These are phyloP conservation scores for Hericium alpestre DNA, from an alignment of 768 basidiomycete genomes.

Conservation along the genomic window DNA sequence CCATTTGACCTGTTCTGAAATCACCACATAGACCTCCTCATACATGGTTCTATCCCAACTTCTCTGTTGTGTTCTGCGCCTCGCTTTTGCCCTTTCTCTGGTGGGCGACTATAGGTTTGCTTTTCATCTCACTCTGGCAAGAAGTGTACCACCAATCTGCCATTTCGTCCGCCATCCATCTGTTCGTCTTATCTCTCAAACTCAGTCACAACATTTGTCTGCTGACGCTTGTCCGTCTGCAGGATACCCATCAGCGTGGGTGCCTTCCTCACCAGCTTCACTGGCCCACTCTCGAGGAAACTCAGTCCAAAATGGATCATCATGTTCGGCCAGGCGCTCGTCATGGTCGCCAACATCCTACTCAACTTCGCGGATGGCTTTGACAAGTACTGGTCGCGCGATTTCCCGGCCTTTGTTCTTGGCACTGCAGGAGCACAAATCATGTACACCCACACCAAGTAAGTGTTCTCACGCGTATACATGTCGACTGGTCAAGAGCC, in stretches of 20 bases:
- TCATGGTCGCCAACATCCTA: conserved; percentile 29
- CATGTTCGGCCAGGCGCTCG: conserved; percentile 28
- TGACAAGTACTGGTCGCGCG: conserved; percentile 34
- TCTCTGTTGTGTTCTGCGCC: conserved; percentile 26
- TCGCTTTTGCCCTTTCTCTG: conserved; percentile 29
- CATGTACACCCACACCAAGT: conserved; percentile 39
- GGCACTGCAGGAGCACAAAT: conserved; percentile 37
- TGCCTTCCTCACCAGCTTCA: conserved; percentile 32
- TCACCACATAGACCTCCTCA: conserved; percentile 19
- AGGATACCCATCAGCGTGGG: conserved; percentile 11
- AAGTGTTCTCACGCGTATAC: conserved; percentile 11
- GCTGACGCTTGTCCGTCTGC: not conserved
- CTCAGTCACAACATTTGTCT: not conserved
- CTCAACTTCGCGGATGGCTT: conserved; percentile 31
- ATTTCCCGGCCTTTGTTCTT: conserved; percentile 41
- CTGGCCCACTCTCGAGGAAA: conserved; percentile 27
- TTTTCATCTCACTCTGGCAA: conserved; percentile 28
- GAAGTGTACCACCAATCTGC: conserved; percentile 24
- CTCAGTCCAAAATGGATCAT: conserved; percentile 35
- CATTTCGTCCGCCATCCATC: conserved; percentile 28
- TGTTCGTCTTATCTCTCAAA: conserved; percentile 16
- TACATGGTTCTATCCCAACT: conserved; percentile 30
- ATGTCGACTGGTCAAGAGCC: too few species aligned
- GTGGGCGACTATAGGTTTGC: conserved; percentile 26
- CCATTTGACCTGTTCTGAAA: too few species aligned